Evolutionary conservation across 805 yeast species (phyloP).

Genomic region (Ogataea chonburiensis): DNA sequence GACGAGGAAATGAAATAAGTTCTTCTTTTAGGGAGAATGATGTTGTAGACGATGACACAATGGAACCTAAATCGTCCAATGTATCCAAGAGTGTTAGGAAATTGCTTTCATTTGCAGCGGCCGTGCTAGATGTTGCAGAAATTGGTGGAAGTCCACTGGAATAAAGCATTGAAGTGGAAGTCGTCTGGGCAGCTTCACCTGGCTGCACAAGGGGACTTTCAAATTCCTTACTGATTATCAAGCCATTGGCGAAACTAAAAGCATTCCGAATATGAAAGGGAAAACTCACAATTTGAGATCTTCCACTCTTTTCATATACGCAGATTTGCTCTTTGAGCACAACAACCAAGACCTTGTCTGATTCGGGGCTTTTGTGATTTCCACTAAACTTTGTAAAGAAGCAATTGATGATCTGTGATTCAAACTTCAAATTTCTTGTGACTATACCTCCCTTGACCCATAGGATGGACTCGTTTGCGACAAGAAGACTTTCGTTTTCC

Average conservation of each 20-base stretch:
- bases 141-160: conserved; percentile 17
- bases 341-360: conserved; percentile 50
- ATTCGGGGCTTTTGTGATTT: conserved; percentile 8
- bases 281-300: conserved; percentile 57
- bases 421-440: conserved; percentile 48
- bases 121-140: conserved; percentile 17
- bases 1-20: conserved; percentile 52
- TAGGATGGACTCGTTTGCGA: conserved; percentile 37
- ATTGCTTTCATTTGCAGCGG: conserved; percentile 26
- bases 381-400: conserved; percentile 55
- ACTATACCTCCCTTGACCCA: conserved; percentile 52
- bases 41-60: conserved; percentile 69
- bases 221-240: conserved; percentile 40
- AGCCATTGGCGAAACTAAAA: conserved; percentile 64
- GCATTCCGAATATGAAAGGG: conserved; percentile 67
- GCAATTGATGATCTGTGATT: conserved; percentile 55
- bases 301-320: conserved; percentile 61
- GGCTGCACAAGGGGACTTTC: conserved; percentile 12
- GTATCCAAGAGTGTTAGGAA: conserved; percentile 77
- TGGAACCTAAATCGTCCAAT: conserved; percentile 65
- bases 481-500: conserved; percentile 25
- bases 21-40: conserved; percentile 59
- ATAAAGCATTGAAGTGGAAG: conserved; percentile 8
- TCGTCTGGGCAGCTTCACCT: conserved; percentile 4
- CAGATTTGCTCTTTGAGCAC: conserved; percentile 59